phyloP scores from a whole-genome alignment of 2,329 filamentous ascomycete species.

The Fusarium burgessii region DNA sequence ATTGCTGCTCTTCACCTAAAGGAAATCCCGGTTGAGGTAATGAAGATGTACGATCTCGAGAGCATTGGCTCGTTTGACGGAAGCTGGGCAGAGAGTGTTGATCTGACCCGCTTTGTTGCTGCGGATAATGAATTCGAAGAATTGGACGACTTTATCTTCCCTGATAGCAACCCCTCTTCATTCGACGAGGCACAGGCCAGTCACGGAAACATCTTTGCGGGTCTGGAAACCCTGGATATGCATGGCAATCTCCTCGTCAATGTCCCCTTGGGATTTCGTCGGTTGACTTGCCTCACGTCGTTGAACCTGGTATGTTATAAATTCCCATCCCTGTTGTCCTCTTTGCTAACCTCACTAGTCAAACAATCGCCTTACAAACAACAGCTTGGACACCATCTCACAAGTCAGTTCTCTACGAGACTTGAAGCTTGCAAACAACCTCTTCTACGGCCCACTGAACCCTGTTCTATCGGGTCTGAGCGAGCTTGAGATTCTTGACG shows the following conservation, averaged over 20 bases:
- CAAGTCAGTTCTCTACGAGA: slow-evolving; percentile 81
- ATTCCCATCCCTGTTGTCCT: neutral
- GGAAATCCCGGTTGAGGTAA: slow-evolving; percentile 82
- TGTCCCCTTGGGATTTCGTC: slow-evolving; percentile 80
- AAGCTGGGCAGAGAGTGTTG: slow-evolving; percentile 92
- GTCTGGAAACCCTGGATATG: slow-evolving; percentile 83
- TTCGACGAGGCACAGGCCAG: slow-evolving; percentile 74
- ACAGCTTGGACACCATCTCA: slow-evolving; percentile 77
- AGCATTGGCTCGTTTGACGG: slow-evolving; percentile 71
- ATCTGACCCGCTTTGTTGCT: slow-evolving; percentile 84
- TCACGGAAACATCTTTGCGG: slow-evolving; percentile 81
- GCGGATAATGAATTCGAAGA: slow-evolving; percentile 89
- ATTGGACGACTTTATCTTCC: slow-evolving; percentile 81
- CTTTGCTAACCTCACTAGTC: slow-evolving; percentile 63
- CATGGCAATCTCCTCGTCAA: slow-evolving; percentile 83
- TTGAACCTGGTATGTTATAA: slow-evolving; percentile 77
- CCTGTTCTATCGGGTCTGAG: slow-evolving; percentile 71
- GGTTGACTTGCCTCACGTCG: slow-evolving; percentile 78
- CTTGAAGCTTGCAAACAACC: slow-evolving; percentile 83
- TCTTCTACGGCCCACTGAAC: slow-evolving; percentile 75
- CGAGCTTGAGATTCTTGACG: slow-evolving; percentile 82
- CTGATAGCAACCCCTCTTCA: slow-evolving; percentile 72
- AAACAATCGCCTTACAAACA: slow-evolving; percentile 82
- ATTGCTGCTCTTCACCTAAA: slow-evolving; percentile 86
- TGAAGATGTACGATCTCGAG: slow-evolving; percentile 90